A percentile compares a stretch with the other conserved stretches of the same genome.
Conservation (phyloP, 148 eudicot genomes). For the Nepenthes gracilis region DNA sequence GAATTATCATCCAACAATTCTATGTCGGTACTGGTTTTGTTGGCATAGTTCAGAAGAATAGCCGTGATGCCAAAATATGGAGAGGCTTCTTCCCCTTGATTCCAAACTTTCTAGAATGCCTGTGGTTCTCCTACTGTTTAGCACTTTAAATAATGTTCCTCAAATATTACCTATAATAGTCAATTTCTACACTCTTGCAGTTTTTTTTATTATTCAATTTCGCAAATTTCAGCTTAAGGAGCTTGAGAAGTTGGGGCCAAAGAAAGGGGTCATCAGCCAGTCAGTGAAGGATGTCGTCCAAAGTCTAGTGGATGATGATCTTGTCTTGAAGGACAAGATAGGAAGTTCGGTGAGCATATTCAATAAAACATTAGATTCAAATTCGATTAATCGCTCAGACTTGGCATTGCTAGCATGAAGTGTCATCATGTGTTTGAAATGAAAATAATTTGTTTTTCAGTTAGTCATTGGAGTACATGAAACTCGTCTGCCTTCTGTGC, state of each 20-base stretch:
- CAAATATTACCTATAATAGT: no score
- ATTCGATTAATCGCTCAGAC: background rate
- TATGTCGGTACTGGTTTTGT: no score
- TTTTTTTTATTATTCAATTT: slow-evolving; percentile 6
- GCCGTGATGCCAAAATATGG: no score
- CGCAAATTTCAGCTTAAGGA: slow-evolving; percentile 68
- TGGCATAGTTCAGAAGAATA: no score
- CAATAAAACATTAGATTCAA: background rate
- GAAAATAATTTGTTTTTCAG: background rate
- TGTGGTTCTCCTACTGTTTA: no score
- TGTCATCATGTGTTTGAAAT: background rate
- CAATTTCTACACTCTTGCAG: background rate
- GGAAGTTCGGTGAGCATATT: slow-evolving; percentile 69
- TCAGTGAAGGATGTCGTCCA: slow-evolving; percentile 96
- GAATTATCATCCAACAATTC: no score
- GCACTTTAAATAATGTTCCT: no score
- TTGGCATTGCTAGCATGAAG: background rate
- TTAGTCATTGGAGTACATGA: background rate
- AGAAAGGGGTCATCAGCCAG: slow-evolving; percentile 91
- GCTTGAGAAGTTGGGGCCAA: slow-evolving; percentile 96
- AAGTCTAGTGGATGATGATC: slow-evolving; percentile 96
- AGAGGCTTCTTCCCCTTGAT: no score
- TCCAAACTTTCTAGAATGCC: no score
- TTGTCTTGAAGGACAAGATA: slow-evolving; percentile 86
- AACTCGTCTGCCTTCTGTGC: background rate